phyloP scores from a whole-genome alignment of 1,284 basidiomycete species.

The Trichosporon sp. region DNA sequence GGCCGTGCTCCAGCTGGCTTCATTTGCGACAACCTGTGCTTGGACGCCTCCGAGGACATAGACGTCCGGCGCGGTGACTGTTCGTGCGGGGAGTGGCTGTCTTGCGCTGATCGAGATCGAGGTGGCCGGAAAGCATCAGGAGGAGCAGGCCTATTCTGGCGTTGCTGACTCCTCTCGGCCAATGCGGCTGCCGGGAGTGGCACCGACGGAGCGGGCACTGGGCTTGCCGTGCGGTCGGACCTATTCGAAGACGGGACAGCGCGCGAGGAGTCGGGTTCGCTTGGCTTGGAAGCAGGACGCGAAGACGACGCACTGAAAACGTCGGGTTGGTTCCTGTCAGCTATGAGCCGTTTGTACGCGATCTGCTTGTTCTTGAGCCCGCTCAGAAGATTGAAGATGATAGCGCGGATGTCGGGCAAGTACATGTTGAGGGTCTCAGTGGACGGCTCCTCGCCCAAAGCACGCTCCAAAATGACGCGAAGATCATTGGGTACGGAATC shows the following conservation, averaged over 20 bases:
- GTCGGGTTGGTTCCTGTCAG: constrained; percentile 25
- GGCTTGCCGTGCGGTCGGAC: constrained; percentile 18
- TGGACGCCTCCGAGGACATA: background rate
- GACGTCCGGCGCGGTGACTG: constrained; percentile 4
- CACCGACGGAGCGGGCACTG: constrained; percentile 12
- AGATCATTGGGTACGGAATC: constrained; percentile 83
- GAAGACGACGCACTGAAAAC: background rate
- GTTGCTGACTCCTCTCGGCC: constrained; percentile 24
- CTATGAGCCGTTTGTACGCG: constrained; percentile 54
- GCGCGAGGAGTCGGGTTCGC: background rate
- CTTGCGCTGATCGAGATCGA: constrained; percentile 22
- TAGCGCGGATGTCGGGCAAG: constrained; percentile 83
- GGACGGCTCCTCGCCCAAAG: constrained; percentile 83
- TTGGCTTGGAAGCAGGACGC: background rate
- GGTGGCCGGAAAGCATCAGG: constrained; percentile 50
- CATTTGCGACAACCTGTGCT: background rate
- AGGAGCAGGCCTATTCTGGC: constrained; percentile 30
- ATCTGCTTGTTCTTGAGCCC: constrained; percentile 89
- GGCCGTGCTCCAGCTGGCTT: background rate
- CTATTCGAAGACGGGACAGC: background rate
- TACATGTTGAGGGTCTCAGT: constrained; percentile 80
- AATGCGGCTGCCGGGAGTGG: constrained; percentile 23
- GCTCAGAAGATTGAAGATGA: constrained; percentile 87
- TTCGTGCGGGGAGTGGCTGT: constrained; percentile 2
- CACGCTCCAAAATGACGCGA: constrained; percentile 79